Evolutionary conservation across 2,329 filamentous ascomycete species (phyloP), one percentile per base, ranked within the genome.

Genomic region (Geosmithia putterillii): DNA sequence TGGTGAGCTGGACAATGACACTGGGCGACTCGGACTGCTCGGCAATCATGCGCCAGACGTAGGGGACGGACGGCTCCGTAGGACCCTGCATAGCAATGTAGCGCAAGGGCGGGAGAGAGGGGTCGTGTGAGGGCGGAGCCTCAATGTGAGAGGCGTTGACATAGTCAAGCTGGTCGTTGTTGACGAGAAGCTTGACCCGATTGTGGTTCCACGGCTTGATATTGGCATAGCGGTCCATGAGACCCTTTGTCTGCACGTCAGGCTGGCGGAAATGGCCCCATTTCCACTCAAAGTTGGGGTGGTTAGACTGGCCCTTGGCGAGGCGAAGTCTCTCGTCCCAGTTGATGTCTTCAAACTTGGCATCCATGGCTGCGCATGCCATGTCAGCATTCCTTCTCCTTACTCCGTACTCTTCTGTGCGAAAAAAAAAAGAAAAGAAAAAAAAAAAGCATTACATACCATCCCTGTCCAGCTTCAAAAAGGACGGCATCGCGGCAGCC

Each of bases 1-100:
- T 86, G 2, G 90, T 98, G 48, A 98, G 76, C 86, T 96, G 95
- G 45, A 96, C 81, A 43, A 96, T 82, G 45, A 96, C 86, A 1
- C 79, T 87, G 2, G 83, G 78, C 39, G 81, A 79, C 21, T 66
- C 56, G 42, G 73, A 61, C 61, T 94, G 86, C 54, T 94, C 81
- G 58, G 86, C 85, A 32, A 95, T 71, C 92, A 98, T 98, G 56
- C 92, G 86, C 86, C 90, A 98, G 50, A 94, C 85, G 56, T 94
- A 87, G 51, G 81, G 77, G 44, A 83, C 72, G 15, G 84, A 86
- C 21, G 77, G 75, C 46, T 71, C 62, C 55, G 89, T 95, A 6
- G 92, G 92, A 1, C 92, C 92, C 64, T 94, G 87, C 60, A 94
- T 95, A 42, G 89, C 92, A 52, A 98, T 95, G 61, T 94, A 96